phyloP scores from a whole-genome alignment of 192 early-diverging fungal species.

The Piromyces sp. region DNA sequence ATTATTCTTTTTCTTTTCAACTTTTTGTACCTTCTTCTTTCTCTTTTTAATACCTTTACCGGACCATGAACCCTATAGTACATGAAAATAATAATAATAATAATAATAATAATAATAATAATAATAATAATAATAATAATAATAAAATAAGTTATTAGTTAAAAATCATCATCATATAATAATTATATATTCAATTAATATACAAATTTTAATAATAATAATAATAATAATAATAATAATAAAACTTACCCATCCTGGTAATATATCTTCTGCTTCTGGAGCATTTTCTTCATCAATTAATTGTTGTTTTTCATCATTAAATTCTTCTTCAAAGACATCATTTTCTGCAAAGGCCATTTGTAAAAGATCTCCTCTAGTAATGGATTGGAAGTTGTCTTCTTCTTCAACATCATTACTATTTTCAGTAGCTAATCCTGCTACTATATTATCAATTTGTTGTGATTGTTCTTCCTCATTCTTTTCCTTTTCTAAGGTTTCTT shows the following conservation, averaged over 20 bases:
- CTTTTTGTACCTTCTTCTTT: conserved; percentile 32
- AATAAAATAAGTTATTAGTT: too few relatives aligned
- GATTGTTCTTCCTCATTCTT: conserved; percentile 9
- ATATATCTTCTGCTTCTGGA: conserved; percentile 57
- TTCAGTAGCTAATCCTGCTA: conserved; percentile 19
- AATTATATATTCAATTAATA: background rate
- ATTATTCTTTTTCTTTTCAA: conserved; percentile 16
- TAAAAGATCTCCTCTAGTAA: conserved; percentile 65
- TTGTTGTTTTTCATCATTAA: conserved; percentile 67
- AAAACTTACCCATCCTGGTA: conserved; percentile 69
- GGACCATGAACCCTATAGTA: conserved; percentile 2
- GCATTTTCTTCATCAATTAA: conserved; percentile 46
- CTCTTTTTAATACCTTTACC: conserved; percentile 6
- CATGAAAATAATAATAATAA: conserved; percentile 45
- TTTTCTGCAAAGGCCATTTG: conserved; percentile 90
- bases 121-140: conserved; percentile 61
- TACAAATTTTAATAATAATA: background rate
- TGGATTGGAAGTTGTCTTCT: conserved; percentile 9
- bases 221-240: background rate
- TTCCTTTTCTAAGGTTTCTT: conserved; percentile 30
- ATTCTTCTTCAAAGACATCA: conserved; percentile 68
- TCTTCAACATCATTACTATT: conserved; percentile 36
- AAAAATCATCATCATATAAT: too few relatives aligned
- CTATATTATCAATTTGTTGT: conserved; percentile 49
- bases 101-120: conserved; percentile 51